Base-by-base conservation (phyloP, 129 eudicot genomes). In the Pulicaria dysenterica region DNA sequence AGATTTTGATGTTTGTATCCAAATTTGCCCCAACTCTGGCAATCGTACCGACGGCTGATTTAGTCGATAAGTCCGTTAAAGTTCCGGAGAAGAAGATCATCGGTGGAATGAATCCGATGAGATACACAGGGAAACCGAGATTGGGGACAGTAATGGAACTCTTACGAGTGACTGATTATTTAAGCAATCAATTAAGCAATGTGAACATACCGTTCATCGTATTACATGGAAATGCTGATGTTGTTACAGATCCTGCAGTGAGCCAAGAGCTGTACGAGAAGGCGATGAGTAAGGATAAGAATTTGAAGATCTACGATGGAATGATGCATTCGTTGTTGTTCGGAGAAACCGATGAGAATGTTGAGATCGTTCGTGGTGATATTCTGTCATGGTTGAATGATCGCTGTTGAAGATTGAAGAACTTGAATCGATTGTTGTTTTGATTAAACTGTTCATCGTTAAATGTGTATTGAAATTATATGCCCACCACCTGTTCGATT, bases 311-410 rank as follows among this genome's bases (percentile, higher is more conserved):
- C 31, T 94, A 85, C 43, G 86, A 85, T 0, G 96, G 96, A 48
- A 90, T 94, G 98, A 58, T 85, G 91, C 98, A 94, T 82, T 87
- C 98, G 37, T 77, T 94, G 92, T 57, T 89, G 88, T 90, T 90
- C 31, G 97, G 98, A 8, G 98, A 95, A 63, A 86, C 94, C 3
- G 96, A 95, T 78, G 96, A 90, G 70, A 90, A 95, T 80, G 88
- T 95, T 65, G 97, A 74, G 67, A 69, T 81, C 76, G 96, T 94
- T 37, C 85, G 93, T 16, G 74, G 73, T 1, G 88, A 95, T 83
- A 81, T 95, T 0, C 58, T 95, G 65, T 24, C 46, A 7, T 95
- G 97, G 97, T 76, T 95, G 88, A 83, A 73, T 69, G 80, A 84
- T 37, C 83, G 91, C 15, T 88, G 91, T 73, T 83, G 73, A 82